A percentile compares a stretch with the other conserved stretches of the same genome.
Conservation (phyloP, 2,329 filamentous ascomycete species). For the Fusarium illudens region DNA sequence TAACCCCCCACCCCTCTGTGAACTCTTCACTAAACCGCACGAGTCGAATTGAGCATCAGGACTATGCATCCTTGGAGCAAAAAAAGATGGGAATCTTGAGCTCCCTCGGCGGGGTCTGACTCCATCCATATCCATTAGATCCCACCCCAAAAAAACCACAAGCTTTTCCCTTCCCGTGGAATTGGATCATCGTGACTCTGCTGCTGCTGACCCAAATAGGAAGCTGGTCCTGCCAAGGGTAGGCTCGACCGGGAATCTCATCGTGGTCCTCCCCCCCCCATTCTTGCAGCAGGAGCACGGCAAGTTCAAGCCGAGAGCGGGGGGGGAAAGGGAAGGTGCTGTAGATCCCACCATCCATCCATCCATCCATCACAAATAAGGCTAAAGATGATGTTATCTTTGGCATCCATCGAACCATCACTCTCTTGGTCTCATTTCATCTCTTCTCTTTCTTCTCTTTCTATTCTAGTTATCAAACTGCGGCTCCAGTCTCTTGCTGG, state of each 20-base stretch:
- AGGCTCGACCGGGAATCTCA: background rate
- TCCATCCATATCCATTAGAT: background rate
- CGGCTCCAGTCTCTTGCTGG: background rate
- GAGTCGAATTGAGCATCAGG: background rate
- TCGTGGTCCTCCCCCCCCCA: background rate
- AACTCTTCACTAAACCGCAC: accelerated
- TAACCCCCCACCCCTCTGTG: background rate
- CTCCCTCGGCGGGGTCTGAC: background rate
- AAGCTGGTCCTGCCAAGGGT: background rate
- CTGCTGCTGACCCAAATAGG: conserved; percentile 1
- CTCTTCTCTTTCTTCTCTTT: background rate
- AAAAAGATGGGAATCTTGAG: background rate
- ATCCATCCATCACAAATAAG: background rate
- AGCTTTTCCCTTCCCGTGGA: background rate
- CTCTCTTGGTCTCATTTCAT: too few relatives aligned
- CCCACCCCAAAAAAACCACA: background rate
- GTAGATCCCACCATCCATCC: background rate
- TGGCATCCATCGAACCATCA: background rate
- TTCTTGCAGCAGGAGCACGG: conserved; percentile 5
- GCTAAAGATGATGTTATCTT: background rate
- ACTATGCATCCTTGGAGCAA: background rate
- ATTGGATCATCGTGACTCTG: background rate
- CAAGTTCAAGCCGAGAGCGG: conserved; percentile 32
- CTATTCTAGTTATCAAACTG: background rate
- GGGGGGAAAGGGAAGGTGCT: background rate